Evolutionary conservation across 306 rosid species (phyloP), one percentile per base, ranked within the genome.

Genomic region (Sesbania bispinosa): DNA sequence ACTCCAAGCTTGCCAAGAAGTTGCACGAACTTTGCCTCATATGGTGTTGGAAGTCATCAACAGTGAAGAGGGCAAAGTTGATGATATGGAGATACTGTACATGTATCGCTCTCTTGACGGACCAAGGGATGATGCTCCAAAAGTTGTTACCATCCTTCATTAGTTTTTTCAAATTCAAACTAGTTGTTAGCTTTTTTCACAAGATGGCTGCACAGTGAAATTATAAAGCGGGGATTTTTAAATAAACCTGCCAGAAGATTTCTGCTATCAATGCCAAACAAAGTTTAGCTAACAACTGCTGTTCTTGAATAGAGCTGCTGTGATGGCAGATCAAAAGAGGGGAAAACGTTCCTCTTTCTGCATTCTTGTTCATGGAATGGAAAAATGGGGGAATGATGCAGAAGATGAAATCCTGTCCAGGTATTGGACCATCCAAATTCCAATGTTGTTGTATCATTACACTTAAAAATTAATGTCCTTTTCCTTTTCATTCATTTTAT

Each of bases 31-130:
- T 14, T 75, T 80, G 83, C 97, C 97, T 27, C 81, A 54, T 20
- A 60, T 92, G 35, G 93, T 89, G 20, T 79, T 92, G 73, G 97
- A 92, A 83, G 89, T 83, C 47, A 86, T 89, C 79, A 71, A 51
- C 23, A 67, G 38, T 21, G 88, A 59, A 0, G 62, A 8, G 5
- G 65, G 15, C 0, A 74, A 15, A 54, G 81, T 2, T 10, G 65
- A 38, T 13, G 77, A 67, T 19, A 26, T 70, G 11, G 72, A 59
- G 51, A 55, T 32, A 47, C 42, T 81, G 71, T 81, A 81, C 81
- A 64, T 81, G 85, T 81, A 81, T 58, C 81, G 85, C 45, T 81
- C 85, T 57, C 78, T 81, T 27, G 81, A 71, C 47, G 88, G 94
- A 9, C 94, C 88, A 4, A 86, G 98, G 59, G 83, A 83, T 27